Percentiles rank a stretch among this genome's conserved stretches.
Conservation (phyloP, 768 basidiomycete species). For the Podaxis rugospora region DNA sequence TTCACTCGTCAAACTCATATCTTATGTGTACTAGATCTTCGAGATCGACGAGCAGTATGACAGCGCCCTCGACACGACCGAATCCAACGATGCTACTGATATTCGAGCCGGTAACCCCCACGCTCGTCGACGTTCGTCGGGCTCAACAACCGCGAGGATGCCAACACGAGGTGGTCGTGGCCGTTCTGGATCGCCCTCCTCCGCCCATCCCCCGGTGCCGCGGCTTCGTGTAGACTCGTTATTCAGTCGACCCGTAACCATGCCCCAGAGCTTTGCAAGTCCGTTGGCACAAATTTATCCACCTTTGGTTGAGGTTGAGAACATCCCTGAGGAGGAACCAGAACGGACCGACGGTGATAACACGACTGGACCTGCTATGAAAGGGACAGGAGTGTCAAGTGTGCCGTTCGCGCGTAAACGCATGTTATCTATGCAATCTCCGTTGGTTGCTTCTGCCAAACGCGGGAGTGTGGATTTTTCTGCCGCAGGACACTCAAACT, state of each 20-base stretch:
- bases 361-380: not conserved
- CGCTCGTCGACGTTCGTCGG: constrained; percentile 2
- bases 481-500: not conserved
- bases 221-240: constrained; percentile 42
- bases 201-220: constrained; percentile 20
- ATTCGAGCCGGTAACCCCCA: constrained; percentile 13
- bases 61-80: constrained; percentile 51
- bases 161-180: not conserved
- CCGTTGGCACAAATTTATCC: constrained; percentile 76
- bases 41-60: constrained; percentile 69
- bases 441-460: not conserved
- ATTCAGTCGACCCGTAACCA: constrained; percentile 29
- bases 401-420: not conserved
- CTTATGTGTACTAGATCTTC: constrained; percentile 50
- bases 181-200: constrained; percentile 11
- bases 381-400: not conserved
- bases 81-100: constrained; percentile 24
- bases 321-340: constrained; percentile 16
- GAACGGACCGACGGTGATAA: not conserved
- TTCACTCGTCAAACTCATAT: not conserved
- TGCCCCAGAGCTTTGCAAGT: constrained; percentile 36
- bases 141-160: not conserved
- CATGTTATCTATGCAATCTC: constrained; percentile 25
- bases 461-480: not conserved
- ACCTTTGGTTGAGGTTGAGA: constrained; percentile 54